Conservation (phyloP, 805 yeast species). For the Starmerella roubikii region DNA sequence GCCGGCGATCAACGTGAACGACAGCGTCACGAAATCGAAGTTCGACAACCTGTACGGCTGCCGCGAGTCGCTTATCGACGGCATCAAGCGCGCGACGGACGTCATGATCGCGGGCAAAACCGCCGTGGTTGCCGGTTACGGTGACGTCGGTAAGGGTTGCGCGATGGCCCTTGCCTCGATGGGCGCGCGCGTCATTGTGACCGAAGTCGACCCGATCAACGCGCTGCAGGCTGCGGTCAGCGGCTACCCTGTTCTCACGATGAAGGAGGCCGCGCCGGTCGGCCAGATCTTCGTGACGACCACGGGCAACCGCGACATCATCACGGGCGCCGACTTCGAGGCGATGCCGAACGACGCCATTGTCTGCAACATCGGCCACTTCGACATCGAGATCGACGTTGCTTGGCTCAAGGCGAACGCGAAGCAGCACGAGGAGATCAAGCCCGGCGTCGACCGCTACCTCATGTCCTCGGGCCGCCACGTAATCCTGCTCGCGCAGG, state of each 20-base stretch:
- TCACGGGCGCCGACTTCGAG: slow-evolving; percentile 74
- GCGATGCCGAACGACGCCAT: slow-evolving; percentile 98
- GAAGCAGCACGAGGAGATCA: slow-evolving; percentile 85
- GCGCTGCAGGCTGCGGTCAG: slow-evolving; percentile 99
- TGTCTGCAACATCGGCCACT: slow-evolving; percentile 99
- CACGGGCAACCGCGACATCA: slow-evolving; percentile 98
- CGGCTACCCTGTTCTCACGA: slow-evolving; percentile 92
- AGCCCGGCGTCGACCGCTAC: slow-evolving; percentile 98
- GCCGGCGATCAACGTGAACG: slow-evolving; percentile 98
- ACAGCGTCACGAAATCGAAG: slow-evolving; percentile 97
- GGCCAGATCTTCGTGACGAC: slow-evolving; percentile 99
- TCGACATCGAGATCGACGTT: slow-evolving; percentile 97
- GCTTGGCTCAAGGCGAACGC: slow-evolving; percentile 97
- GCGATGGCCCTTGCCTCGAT: slow-evolving; percentile 96
- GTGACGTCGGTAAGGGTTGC: slow-evolving; percentile 99
- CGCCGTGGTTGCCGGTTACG: slow-evolving; percentile 98
- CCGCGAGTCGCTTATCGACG: slow-evolving; percentile 96
- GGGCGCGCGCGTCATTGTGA: slow-evolving; percentile 98
- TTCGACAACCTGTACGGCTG: slow-evolving; percentile 99
- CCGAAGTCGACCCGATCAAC: slow-evolving; percentile 97
- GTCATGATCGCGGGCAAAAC: slow-evolving; percentile 99
- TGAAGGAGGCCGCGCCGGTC: slow-evolving; percentile 80
- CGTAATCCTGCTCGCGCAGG: slow-evolving; percentile 92
- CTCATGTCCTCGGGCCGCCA: slow-evolving; percentile 80
- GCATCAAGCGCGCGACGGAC: slow-evolving; percentile 99